Percentiles rank a stretch among this genome's conserved stretches.
phyloP scores from a whole-genome alignment of 805 yeast species.

The Cyberlindnera veronae region DNA sequence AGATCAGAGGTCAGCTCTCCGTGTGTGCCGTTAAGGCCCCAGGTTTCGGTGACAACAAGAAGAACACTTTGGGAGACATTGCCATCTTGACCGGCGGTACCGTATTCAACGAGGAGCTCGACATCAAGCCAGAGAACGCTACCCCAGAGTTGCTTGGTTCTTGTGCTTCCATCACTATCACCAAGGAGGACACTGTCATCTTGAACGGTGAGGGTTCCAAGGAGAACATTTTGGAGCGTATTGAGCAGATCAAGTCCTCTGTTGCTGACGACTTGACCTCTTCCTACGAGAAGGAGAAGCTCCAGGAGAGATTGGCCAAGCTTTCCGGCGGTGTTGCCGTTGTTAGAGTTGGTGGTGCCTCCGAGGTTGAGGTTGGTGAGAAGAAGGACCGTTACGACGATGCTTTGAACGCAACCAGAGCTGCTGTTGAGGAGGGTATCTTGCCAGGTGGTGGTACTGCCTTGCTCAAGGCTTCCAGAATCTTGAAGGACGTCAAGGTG shows the following conservation, averaged over 20 bases:
- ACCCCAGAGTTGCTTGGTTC: slow-evolving; percentile 88
- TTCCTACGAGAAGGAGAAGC: slow-evolving; percentile 92
- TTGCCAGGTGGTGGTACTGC: slow-evolving; percentile 99
- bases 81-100: slow-evolving; percentile 87
- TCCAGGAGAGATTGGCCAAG: slow-evolving; percentile 97
- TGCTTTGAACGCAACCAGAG: slow-evolving; percentile 98
- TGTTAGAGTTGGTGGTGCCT: slow-evolving; percentile 94
- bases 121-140: slow-evolving; percentile 94
- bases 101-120: slow-evolving; percentile 58
- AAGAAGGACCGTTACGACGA: slow-evolving; percentile 99
- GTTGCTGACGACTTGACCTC: slow-evolving; percentile 25
- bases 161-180: slow-evolving; percentile 87
- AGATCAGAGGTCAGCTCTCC: slow-evolving; percentile 97
- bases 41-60: slow-evolving; percentile 98
- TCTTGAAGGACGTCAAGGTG: slow-evolving; percentile 73
- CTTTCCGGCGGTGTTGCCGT: slow-evolving; percentile 99
- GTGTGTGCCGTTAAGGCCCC: slow-evolving; percentile 99
- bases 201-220: slow-evolving; percentile 93
- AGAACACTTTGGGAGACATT: slow-evolving; percentile 90
- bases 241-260: slow-evolving; percentile 49
- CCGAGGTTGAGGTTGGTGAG: slow-evolving; percentile 98
- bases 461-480: slow-evolving; percentile 74
- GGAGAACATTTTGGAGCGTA: slow-evolving; percentile 80
- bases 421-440: slow-evolving; percentile 99
- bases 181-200: slow-evolving; percentile 95